Base-by-base conservation (phyloP, 768 basidiomycete species). In the Auricularia sp. region DNA sequence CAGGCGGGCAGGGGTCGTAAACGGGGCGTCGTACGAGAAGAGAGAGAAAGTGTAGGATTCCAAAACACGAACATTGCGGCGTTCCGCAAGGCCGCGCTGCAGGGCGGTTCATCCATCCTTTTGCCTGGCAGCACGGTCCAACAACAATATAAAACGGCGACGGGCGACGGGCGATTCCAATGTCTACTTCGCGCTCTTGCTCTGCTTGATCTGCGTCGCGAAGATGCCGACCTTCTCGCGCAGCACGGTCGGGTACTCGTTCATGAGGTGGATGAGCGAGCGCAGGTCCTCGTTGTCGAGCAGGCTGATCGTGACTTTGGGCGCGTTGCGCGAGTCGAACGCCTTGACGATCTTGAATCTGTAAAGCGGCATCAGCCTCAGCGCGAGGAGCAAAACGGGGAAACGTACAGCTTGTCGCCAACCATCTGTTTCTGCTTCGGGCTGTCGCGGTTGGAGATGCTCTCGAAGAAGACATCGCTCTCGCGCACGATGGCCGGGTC, bases 251-350 rank as follows among this genome's bases (percentile, higher is more conserved):
- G 90, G 89, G 73, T 91, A 94, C 72, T 90, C 90, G 74, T 92
- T 90, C 86, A 92, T 87, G 54, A 95, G 81, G 73, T 92, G 90
- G 5, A 90, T 88, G 59, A 95, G 81, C 3, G 91, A 80, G 54
- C 88, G 84, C 29, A 95, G 81, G 71, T 96, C 93, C 66, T 94
- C 94, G 69, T 87, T 81, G 70, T 95, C 92, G 66, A 96, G 77
- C 8, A 94, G 81, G 3, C 82, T 77, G 69, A 97, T 91, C 1
- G 93, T 94, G 67, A 92, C 77, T 73, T 94, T 94, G 62, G 92
- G 90, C 85, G 90, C 69, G 16, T 42, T 68, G 63, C 59, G 63
- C 24, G 24, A 64, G 14, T 51, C 36, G 70, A 89, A 87, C 8
- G 86, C 83, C 74, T 92, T 94, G 72, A 85, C 75, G 29, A 80